These are phyloP conservation scores for Fistulifera pelliculosa DNA, from an alignment of 108 stramenopile species.

Conservation along the genomic window DNA sequence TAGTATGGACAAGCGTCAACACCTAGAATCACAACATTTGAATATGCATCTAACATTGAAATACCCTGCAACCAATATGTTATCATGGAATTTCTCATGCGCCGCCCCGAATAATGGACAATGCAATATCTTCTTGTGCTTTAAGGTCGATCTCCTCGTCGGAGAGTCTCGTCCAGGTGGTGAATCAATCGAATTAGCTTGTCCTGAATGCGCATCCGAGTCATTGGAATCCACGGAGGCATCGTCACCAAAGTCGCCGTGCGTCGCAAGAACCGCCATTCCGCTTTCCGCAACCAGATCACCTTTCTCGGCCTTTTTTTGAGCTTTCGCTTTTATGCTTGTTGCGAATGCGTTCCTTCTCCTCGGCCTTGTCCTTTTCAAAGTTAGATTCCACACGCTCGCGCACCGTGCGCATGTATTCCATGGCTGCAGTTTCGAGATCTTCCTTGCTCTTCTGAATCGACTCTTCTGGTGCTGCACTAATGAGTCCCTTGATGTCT, in stretches of 20 bases:
- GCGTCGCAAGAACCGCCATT: slow-evolving; percentile 7
- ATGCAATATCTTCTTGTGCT: slow-evolving; percentile 65
- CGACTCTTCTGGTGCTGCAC: slow-evolving; percentile 10
- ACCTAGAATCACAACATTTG: too few relatives aligned
- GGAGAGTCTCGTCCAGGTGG: slow-evolving; percentile 15
- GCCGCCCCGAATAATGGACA: slow-evolving; percentile 50
- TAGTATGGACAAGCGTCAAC: too few relatives aligned
- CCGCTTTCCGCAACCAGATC: slow-evolving; percentile 20
- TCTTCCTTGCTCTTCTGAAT: slow-evolving; percentile 16
- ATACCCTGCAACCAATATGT: too few relatives aligned
- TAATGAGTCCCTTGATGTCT: slow-evolving; percentile 22
- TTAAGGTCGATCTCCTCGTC: slow-evolving; percentile 37
- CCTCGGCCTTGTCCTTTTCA: slow-evolving; percentile 64
- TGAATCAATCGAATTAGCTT: slow-evolving; percentile 10
- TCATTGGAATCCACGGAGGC: slow-evolving; percentile 7
- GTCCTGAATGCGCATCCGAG: slow-evolving; percentile 9
- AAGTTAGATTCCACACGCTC: slow-evolving; percentile 50
- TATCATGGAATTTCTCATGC: too few relatives aligned
- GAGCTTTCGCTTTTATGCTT: slow-evolving; percentile 66
- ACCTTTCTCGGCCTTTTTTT: slow-evolving; percentile 39
- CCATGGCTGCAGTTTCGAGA: slow-evolving; percentile 43
- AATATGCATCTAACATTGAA: too few relatives aligned
- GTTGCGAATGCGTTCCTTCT: slow-evolving; percentile 67
- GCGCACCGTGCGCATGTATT: slow-evolving; percentile 57
- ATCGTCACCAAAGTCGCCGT: slow-evolving; percentile 12